Base-by-base conservation (phyloP, 768 basidiomycete species). In the Tylopilus cervinicoccineus region DNA sequence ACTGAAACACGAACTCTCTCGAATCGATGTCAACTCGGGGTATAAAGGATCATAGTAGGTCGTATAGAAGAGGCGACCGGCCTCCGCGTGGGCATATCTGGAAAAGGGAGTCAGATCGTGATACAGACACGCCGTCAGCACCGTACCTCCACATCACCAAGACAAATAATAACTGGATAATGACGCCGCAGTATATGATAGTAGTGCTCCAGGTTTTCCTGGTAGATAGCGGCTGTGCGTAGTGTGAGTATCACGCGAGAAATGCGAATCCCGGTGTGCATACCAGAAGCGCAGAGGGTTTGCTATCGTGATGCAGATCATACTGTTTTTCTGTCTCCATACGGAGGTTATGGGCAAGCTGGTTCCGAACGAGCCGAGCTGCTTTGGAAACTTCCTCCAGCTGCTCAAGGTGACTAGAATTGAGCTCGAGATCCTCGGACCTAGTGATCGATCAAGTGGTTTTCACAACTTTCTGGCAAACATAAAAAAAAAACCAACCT, bases 1-100 rank as follows among this genome's bases (percentile, higher is more conserved):
- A 6, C 52, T 47, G 38, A 61, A 60, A 48, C 47, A 57, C 45
- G 65, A 54, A 41, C 33, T 51, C 23, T 49, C 57, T 64, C 62
- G 68, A 72, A 77, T 41, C 37, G 83, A 66, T 61, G 86, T 77
- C 45, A 88, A 74, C 58, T 88, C 83, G 14, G 84, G 82, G 61
- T 86, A 79, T 67, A 86, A 80, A 48, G 88, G 83, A 61, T 91
- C 86, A 58, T 84, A 88, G 56, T 88, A 89, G 50, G 78, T 83
- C 51, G 81, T 84, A 57, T 88, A 72, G 66, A 86, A 89, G 26
- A 80, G 69, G 20, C 77, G 71, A 58, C 64, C 73, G 38, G 84
- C 79, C 62, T 39, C 67, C 56, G 50, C 75, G 73, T 56, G 80
- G 53, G 55, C 86, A 32, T 63, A 69, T 54, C 66, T 67, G 9